Percentiles rank a stretch among this genome's conserved stretches.
These are phyloP conservation scores for Striga asiatica DNA, from an alignment of 257 asterid species.

Conservation along the genomic window DNA sequence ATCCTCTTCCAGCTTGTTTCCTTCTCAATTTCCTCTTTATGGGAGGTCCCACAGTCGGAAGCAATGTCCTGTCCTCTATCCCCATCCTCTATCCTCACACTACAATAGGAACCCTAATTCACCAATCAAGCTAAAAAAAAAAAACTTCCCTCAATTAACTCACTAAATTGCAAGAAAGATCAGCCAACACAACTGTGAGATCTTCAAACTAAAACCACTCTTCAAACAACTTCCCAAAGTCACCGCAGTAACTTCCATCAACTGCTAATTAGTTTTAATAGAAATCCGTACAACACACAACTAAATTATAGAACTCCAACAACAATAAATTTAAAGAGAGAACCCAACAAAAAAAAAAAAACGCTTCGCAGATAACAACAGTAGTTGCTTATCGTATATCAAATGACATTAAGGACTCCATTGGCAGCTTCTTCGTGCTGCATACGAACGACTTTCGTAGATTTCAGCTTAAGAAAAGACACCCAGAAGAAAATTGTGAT, in stretches of 20 bases:
- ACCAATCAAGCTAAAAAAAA: constrained; percentile 16
- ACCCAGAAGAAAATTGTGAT: neutral
- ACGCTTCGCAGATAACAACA: too few species aligned
- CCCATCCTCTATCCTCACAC: constrained; percentile 50
- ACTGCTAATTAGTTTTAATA: neutral
- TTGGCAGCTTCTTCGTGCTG: neutral
- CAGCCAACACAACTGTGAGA: constrained; percentile 16
- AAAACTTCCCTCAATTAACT: constrained; percentile 19
- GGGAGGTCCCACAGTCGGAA: constrained; percentile 94
- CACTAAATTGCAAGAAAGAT: constrained; percentile 19
- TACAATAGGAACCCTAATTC: constrained; percentile 18
- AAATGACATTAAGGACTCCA: constrained; percentile 40
- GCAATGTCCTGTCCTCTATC: constrained; percentile 62
- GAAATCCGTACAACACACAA: neutral
- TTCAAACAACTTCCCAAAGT: constrained; percentile 25
- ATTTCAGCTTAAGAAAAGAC: neutral
- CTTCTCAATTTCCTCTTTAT: constrained; percentile 90
- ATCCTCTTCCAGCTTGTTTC: constrained; percentile 99
- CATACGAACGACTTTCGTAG: neutral
- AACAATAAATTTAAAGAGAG: neutral
- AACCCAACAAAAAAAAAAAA: constrained; percentile 1
- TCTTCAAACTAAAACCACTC: constrained; percentile 9
- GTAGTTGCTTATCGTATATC: constrained; percentile 31
- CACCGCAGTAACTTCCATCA: constrained; percentile 12
- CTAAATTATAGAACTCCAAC: constrained; percentile 8